Base-by-base conservation (phyloP, 192 early-diverging fungal species). In the Coemansia biformis region DNA sequence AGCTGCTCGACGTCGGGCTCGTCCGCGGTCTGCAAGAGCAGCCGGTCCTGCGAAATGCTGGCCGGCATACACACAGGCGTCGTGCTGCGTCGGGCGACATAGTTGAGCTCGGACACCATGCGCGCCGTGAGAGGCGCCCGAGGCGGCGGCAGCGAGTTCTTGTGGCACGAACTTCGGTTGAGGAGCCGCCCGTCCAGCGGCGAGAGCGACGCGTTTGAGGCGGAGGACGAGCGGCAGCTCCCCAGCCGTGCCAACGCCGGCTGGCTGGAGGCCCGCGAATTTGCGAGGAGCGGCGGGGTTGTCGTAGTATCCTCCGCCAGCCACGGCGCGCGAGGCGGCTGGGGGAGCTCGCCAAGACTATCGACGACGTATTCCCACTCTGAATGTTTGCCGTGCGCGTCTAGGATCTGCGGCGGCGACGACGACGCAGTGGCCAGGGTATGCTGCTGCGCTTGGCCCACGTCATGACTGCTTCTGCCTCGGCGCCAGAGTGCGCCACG, bases 71-170 rank as follows among this genome's bases (percentile, higher is more conserved):
- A 28, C 0, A 8, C 1, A 13, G 53, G 48, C 17, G 51, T 36
- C n/a, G 31, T 32, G 37, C 41, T 53, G 51, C 34, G 40, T 5
- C 51, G 56, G 7, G 56, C 24, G 5, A 52, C 42, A 37, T 71
- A 71, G 52, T 71, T 71, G 31, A 71, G 68, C 34, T 59, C 58
- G 0, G 66, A 54, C 3, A 66, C 65, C 21, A 68, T 46, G 14
- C 65, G 57, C 3, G 58, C 38, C 6, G 64, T 33, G 2, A 68
- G 40, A 13, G 46, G 53, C 4, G 34, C 41, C 10, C 59, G 59
- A 0, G 54, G 49, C 13, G 52, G 54, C 13, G 51, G 57, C 43
- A 57, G 38, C 26, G 65, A 68, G 58, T 57, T 60, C 16, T 56
- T 56, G 44, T 60, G 65, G 24, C 49, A 43, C 4, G 61, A 38